Evolutionary conservation across 768 basidiomycete genomes (phyloP).

Genomic region (Rhodosporidiobolus odoratus): DNA sequence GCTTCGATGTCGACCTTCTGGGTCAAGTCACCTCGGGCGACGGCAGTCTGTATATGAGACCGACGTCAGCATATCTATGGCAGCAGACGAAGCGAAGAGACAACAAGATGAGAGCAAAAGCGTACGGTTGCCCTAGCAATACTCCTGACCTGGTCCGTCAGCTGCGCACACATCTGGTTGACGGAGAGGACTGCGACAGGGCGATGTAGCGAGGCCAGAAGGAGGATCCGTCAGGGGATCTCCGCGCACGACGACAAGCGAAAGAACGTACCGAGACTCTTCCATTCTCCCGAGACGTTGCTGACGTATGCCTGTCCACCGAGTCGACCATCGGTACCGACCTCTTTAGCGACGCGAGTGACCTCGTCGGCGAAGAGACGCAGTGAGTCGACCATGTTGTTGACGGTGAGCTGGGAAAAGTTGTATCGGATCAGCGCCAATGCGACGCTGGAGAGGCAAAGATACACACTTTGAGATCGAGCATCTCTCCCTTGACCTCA

Average conservation of each 20-base stretch:
- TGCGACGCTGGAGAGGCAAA: background rate
- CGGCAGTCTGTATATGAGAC: conserved; percentile 60
- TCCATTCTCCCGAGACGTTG: conserved; percentile 26
- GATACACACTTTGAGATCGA: conserved; percentile 56
- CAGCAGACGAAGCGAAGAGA: background rate
- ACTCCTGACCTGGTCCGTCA: conserved; percentile 87
- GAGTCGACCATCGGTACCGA: conserved; percentile 85
- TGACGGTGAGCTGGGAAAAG: conserved; percentile 65
- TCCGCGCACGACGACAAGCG: background rate
- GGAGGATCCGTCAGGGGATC: background rate
- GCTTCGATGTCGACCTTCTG: conserved; percentile 89
- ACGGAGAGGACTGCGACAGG: conserved; percentile 85
- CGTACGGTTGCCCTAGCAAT: conserved; percentile 85
- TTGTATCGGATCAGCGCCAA: background rate
- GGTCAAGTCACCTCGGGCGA: conserved; percentile 86
- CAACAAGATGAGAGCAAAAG: conserved; percentile 31
- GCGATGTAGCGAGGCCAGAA: conserved; percentile 11
- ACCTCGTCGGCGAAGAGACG: conserved; percentile 51
- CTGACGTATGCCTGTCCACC: conserved; percentile 81
- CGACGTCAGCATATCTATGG: background rate
- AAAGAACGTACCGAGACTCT: background rate
- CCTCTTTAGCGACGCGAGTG: conserved; percentile 82
- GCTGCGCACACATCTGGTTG: conserved; percentile 59
- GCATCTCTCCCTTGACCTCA: conserved; percentile 90
- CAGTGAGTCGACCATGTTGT: conserved; percentile 73